Evolutionary conservation across 2,329 filamentous ascomycete species (phyloP).

Genomic region (Zalaria obscura): DNA sequence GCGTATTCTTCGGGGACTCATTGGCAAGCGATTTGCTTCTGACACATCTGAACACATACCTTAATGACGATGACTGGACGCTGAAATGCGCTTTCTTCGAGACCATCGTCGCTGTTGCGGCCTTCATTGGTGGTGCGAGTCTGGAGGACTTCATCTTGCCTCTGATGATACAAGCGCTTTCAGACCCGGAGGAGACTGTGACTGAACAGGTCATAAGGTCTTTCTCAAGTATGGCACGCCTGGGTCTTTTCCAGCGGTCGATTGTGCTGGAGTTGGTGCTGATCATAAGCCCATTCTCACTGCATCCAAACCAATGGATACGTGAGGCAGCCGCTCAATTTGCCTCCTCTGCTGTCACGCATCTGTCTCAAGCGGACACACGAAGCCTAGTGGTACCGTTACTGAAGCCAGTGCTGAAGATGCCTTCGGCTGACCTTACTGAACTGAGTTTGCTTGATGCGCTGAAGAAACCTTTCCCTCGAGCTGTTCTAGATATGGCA

Average conservation of each 20-base stretch:
- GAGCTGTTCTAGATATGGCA: slow-evolving; percentile 71
- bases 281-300: slow-evolving; percentile 67
- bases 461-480: slow-evolving; percentile 66
- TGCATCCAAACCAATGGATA: slow-evolving; percentile 94
- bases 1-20: slow-evolving; percentile 86
- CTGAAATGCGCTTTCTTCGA: slow-evolving; percentile 95
- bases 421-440: slow-evolving; percentile 52
- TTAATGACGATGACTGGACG: slow-evolving; percentile 94
- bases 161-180: slow-evolving; percentile 86
- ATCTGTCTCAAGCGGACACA: slow-evolving; percentile 64
- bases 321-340: slow-evolving; percentile 80
- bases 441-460: slow-evolving; percentile 66
- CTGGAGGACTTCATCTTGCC: slow-evolving; percentile 92
- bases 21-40: slow-evolving; percentile 92
- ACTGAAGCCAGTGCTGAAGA: slow-evolving; percentile 68
- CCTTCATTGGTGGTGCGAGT: slow-evolving; percentile 76
- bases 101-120: slow-evolving; percentile 81
- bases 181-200: slow-evolving; percentile 86
- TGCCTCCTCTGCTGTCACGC: slow-evolving; percentile 60
- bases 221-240: slow-evolving; percentile 70
- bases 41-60: slow-evolving; percentile 89
- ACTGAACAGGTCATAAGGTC: slow-evolving; percentile 83
- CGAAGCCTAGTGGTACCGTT: slow-evolving; percentile 73
- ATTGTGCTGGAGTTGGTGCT: slow-evolving; percentile 82
- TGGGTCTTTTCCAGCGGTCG: slow-evolving; percentile 73